phyloP scores from a whole-genome alignment of 2,329 filamentous ascomycete species.

The Nannizziopsis arthrosporioides region DNA sequence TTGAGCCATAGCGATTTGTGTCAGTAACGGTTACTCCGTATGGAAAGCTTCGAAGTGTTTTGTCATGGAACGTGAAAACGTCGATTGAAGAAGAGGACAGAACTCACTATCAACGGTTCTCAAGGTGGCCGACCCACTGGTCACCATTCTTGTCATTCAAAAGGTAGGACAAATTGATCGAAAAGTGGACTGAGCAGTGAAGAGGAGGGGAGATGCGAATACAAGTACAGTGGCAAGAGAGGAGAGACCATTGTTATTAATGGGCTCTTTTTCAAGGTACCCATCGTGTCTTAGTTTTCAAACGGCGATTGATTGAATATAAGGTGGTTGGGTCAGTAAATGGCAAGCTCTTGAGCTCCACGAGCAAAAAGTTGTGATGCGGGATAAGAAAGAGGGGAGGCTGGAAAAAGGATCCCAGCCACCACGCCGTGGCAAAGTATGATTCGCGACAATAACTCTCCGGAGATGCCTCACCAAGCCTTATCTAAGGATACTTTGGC shows the following conservation, averaged over 20 bases:
- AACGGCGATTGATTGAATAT: not conserved
- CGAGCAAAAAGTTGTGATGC: not conserved
- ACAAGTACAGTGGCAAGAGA: not conserved
- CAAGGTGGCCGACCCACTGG: conserved; percentile 10
- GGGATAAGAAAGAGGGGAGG: not conserved
- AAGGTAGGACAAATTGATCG: not conserved
- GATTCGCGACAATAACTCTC: conserved; percentile 5
- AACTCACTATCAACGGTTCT: conserved; percentile 14
- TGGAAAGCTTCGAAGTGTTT: not conserved
- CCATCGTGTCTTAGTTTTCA: too few relatives aligned
- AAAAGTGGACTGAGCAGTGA: not conserved
- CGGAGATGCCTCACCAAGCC: not conserved
- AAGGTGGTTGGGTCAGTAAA: conserved; percentile 7
- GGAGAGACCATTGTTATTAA: conserved; percentile 2
- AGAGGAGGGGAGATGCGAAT: not conserved
- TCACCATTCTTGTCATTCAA: conserved; percentile 7
- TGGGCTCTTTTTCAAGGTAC: too few relatives aligned
- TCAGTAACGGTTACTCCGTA: not conserved
- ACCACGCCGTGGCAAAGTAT: conserved; percentile 8
- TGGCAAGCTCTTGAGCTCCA: too few relatives aligned
- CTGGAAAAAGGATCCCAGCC: conserved; percentile 5
- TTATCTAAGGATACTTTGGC: not conserved
- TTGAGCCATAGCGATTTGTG: conserved; percentile 15
- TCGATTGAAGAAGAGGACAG: not conserved
- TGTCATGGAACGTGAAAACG: not conserved